These are phyloP conservation scores for Rhynchospora tenuis DNA, from an alignment of 176 grass and related monocot genomes.

Conservation along the genomic window DNA sequence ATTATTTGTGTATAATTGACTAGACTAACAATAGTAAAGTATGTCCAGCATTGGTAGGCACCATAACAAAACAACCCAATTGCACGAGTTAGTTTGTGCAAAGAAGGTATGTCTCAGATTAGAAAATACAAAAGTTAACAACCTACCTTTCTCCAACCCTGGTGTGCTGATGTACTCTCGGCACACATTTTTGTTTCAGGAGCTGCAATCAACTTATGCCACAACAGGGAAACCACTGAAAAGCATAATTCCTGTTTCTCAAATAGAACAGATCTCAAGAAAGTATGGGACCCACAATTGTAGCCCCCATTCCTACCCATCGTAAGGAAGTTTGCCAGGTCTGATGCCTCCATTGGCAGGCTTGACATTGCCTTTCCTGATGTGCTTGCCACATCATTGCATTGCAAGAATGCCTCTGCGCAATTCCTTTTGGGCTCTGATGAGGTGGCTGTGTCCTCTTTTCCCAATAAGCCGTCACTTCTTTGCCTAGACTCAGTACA, in stretches of 20 bases:
- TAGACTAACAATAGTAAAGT: background rate
- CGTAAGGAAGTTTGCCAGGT: constrained; percentile 92
- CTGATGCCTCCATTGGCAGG: constrained; percentile 83
- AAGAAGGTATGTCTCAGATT: background rate
- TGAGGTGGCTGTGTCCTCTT: constrained; percentile 41
- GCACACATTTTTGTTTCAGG: constrained; percentile 97
- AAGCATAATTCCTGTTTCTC: constrained; percentile 95
- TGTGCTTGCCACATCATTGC: constrained; percentile 52
- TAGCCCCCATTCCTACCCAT: constrained; percentile 89
- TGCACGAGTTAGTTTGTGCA: background rate
- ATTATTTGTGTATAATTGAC: background rate
- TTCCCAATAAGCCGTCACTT: constrained; percentile 26
- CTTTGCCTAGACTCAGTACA: constrained; percentile 31
- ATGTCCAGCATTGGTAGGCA: background rate
- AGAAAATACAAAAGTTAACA: background rate
- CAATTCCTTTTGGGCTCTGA: constrained; percentile 42
- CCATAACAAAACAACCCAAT: background rate
- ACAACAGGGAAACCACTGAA: constrained; percentile 94
- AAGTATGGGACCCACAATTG: constrained; percentile 58
- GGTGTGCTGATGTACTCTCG: constrained; percentile 99
- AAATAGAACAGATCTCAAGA: constrained; percentile 75
- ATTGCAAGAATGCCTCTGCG: constrained; percentile 31
- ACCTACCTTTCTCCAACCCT: constrained; percentile 94
- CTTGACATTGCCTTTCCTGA: constrained; percentile 63
- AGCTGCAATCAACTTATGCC: constrained; percentile 89